Conservation (phyloP, 2,329 filamentous ascomycete genomes). For the Cladosporium sp. region DNA sequence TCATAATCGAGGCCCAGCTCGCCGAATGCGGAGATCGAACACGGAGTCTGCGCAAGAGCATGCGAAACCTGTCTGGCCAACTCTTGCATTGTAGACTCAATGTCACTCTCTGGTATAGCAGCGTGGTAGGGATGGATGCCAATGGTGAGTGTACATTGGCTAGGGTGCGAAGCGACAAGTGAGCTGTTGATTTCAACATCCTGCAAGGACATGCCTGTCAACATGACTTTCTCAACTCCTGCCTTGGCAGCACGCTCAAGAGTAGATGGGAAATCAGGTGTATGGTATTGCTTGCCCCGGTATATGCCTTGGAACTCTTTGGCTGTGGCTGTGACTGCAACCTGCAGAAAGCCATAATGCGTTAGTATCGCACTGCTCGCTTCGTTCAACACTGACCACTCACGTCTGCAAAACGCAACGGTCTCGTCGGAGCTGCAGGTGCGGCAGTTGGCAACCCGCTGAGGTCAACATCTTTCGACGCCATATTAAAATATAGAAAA, state of each 20-base stretch:
- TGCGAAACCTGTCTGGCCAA: constrained; percentile 32
- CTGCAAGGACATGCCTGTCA: constrained; percentile 44
- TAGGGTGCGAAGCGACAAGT: constrained; percentile 29
- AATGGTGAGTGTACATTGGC: constrained; percentile 49
- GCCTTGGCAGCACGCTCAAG: constrained; percentile 47
- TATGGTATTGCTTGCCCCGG: constrained; percentile 53
- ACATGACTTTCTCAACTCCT: constrained; percentile 46
- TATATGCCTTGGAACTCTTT: constrained; percentile 55
- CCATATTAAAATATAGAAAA: neutral
- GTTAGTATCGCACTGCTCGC: neutral
- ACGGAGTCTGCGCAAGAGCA: constrained; percentile 26
- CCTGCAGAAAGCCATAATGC: constrained; percentile 24
- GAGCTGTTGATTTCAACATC: constrained; percentile 41
- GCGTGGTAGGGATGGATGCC: constrained; percentile 57
- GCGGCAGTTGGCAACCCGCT: constrained; percentile 6
- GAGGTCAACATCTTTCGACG: constrained; percentile 14
- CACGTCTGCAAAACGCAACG: constrained; percentile 14
- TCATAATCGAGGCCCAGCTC: constrained; percentile 57
- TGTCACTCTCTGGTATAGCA: constrained; percentile 43
- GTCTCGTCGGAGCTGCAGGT: constrained; percentile 4
- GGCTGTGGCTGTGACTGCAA: constrained; percentile 40
- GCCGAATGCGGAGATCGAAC: constrained; percentile 49
- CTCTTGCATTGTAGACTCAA: constrained; percentile 30
- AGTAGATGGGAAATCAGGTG: constrained; percentile 47
- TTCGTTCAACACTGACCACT: neutral